Evolutionary conservation across 495 filamentous ascomycete genomes (phyloP).

Genomic region (Penicillium chermesinum): DNA sequence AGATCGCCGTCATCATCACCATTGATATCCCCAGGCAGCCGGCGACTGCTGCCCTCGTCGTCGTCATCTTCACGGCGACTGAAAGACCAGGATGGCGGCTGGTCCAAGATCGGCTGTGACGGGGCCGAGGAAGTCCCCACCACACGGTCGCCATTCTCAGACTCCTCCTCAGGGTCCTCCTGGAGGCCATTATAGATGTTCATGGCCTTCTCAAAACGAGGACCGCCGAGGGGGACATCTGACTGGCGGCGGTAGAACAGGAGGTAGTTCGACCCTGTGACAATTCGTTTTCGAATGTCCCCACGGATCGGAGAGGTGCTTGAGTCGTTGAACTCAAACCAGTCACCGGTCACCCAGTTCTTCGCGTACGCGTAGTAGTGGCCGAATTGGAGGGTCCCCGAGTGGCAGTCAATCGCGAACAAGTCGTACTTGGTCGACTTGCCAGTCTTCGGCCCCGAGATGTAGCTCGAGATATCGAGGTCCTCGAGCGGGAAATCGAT

Average conservation of each 20-base stretch:
- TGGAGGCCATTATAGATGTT: constrained; percentile 15
- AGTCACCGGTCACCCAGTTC: constrained; percentile 76
- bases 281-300: constrained; percentile 47
- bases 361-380: constrained; percentile 94
- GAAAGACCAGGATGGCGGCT: constrained; percentile 36
- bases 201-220: constrained; percentile 64
- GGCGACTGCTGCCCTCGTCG: constrained; percentile 25
- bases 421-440: constrained; percentile 85
- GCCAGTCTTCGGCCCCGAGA: constrained; percentile 70
- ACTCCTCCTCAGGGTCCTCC: not conserved
- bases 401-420: constrained; percentile 92
- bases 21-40: constrained; percentile 28
- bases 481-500: constrained; percentile 89
- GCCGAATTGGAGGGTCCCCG: constrained; percentile 83
- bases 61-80: constrained; percentile 12
- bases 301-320: constrained; percentile 25
- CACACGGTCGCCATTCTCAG: too few species aligned
- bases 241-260: constrained; percentile 93
- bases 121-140: too few species aligned
- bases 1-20: constrained; percentile 30
- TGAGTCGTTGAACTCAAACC: constrained; percentile 94
- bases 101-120: too few species aligned
- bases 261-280: constrained; percentile 75
- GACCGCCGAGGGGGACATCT: constrained; percentile 66
- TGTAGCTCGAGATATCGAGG: constrained; percentile 71